phyloP scores from a whole-genome alignment of 495 filamentous ascomycete species.

The Aspergillus cavernicola region DNA sequence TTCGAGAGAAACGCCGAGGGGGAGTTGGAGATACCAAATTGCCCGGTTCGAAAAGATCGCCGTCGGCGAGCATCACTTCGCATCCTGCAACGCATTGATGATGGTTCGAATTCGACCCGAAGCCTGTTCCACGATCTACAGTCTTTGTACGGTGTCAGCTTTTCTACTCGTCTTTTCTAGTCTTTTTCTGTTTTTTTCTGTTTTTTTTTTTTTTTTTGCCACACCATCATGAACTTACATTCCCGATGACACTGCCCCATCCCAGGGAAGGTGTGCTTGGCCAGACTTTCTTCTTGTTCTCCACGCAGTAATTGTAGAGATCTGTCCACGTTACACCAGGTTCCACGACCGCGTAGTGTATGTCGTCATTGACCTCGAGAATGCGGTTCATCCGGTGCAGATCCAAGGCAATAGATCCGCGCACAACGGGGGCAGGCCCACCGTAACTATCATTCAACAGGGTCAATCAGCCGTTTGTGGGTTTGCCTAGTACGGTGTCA shows the following conservation, averaged over 20 bases:
- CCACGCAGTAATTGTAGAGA: slow-evolving; percentile 46
- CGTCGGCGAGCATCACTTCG: slow-evolving; percentile 12
- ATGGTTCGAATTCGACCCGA: slow-evolving; percentile 8
- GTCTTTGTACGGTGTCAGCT: too few species aligned
- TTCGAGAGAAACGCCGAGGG: slow-evolving; percentile 45
- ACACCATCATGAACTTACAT: too few species aligned
- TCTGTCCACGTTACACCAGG: slow-evolving; percentile 53
- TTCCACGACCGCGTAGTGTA: slow-evolving; percentile 19
- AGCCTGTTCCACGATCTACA: neutral
- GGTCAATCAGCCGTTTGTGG: too few species aligned
- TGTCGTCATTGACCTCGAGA: neutral
- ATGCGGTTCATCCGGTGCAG: neutral
- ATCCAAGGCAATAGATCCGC: neutral
- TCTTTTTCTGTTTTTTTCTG: too few species aligned
- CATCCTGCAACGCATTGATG: slow-evolving; percentile 6
- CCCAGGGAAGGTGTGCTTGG: slow-evolving; percentile 49
- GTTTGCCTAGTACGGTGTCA: neutral
- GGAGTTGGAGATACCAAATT: slow-evolving; percentile 25
- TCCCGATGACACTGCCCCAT: slow-evolving; percentile 54
- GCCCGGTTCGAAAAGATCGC: slow-evolving; percentile 8
- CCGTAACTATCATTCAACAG: too few species aligned
- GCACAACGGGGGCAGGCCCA: too few species aligned
- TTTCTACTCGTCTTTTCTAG: too few species aligned
- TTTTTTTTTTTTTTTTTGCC: too few species aligned
- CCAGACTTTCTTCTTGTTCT: slow-evolving; percentile 44